Evolutionary conservation across 352 stramenopile species (phyloP).

Genomic region (Pythium dissimile): DNA sequence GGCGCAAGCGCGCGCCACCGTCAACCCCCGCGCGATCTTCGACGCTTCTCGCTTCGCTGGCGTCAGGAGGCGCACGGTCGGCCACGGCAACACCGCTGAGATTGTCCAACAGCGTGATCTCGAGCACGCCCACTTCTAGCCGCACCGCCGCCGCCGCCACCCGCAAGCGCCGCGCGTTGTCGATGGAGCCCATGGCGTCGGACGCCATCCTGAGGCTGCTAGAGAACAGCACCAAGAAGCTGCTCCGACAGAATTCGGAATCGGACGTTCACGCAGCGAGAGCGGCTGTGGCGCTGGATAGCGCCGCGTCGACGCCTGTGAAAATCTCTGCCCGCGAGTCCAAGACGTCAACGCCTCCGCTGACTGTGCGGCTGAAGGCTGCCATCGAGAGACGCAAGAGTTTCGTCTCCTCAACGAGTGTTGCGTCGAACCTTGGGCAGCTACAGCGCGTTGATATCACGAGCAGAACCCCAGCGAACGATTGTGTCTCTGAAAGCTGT

Average conservation of each 20-base stretch:
- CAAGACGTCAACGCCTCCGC: constrained; percentile 7
- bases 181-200: constrained; percentile 68
- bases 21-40: background rate
- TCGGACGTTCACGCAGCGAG: constrained; percentile 7
- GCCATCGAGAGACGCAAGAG: constrained; percentile 20
- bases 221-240: constrained; percentile 19
- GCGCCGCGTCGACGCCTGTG: background rate
- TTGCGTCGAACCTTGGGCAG: background rate
- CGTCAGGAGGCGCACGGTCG: background rate
- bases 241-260: constrained; percentile 16
- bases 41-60: background rate
- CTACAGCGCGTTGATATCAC: background rate
- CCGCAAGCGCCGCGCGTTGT: constrained; percentile 48
- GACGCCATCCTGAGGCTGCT: constrained; percentile 61
- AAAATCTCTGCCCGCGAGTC: background rate
- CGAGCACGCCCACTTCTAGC: constrained; percentile 3
- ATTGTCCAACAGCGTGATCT: background rate
- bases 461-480: background rate
- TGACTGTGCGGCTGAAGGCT: constrained; percentile 13
- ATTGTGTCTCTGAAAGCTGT: constrained; percentile 22
- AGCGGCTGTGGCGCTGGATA: background rate
- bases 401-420: constrained; percentile 2
- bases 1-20: background rate
- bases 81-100: background rate
- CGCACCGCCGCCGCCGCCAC: background rate